Conservation (phyloP, 2,329 filamentous ascomycete species). For the Cladophialophora bantiana region DNA sequence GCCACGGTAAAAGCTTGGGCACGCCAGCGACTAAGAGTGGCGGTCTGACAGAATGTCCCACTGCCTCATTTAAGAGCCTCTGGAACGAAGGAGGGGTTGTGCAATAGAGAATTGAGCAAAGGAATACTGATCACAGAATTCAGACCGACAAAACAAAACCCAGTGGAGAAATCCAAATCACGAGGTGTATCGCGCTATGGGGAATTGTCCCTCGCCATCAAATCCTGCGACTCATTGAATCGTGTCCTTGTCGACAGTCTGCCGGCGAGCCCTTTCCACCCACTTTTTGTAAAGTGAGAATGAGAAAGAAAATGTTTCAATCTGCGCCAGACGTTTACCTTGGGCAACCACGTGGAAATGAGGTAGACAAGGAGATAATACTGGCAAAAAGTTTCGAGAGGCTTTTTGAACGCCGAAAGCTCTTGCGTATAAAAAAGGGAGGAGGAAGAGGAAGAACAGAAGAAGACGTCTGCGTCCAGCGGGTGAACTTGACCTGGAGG, state of each 20-base stretch:
- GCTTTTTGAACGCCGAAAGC: neutral
- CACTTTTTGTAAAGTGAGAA: slow-evolving; percentile 46
- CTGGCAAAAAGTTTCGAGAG: slow-evolving; percentile 63
- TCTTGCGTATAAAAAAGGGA: neutral
- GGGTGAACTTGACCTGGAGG: slow-evolving; percentile 1
- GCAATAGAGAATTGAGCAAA: no score
- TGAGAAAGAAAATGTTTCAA: slow-evolving; percentile 53
- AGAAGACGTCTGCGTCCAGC: neutral
- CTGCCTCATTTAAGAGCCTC: no score
- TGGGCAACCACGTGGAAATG: slow-evolving; percentile 67
- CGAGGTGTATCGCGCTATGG: neutral
- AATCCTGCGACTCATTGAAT: slow-evolving; percentile 74
- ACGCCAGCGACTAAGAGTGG: no score
- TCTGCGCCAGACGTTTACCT: slow-evolving; percentile 97
- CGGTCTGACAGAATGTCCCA: no score
- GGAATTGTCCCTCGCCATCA: slow-evolving; percentile 80
- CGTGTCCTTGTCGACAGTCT: slow-evolving; percentile 74
- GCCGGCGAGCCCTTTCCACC: slow-evolving; percentile 71
- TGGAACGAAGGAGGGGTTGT: no score
- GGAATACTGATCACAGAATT: no score
- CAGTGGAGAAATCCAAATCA: neutral
- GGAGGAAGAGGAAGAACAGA: neutral
- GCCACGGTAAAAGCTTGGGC: no score
- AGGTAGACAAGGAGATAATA: slow-evolving; percentile 86
- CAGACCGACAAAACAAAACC: no score